Base-by-base conservation (phyloP, 257 asterid genomes). In the Cordia subcordata region DNA sequence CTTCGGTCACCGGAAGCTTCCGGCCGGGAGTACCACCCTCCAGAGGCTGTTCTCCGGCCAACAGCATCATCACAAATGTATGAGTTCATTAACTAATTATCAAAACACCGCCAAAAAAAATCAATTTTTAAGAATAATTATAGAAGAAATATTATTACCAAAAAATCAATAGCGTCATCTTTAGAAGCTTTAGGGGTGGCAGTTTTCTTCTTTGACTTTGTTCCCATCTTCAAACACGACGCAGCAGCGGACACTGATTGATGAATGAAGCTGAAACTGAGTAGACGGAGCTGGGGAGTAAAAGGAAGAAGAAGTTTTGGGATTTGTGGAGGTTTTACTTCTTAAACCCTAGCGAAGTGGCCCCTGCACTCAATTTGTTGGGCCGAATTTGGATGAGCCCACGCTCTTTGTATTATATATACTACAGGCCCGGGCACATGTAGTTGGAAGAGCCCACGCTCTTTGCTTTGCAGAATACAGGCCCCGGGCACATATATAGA, bases 1-100 rank as follows among this genome's bases (percentile, higher is more conserved):
- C 61, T 55, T 78, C 87, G 51, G 58, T 55, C 55, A 63, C 79
- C 5, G 82, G 85, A 27, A 73, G 61, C 61, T 69, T 58, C 81
- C 77, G 72, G 8, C 80, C 89, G 0, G 87, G 90, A 40, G 95
- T 95, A 17, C 97, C 97, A 17, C 97, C 97, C 62, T 66, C 93
- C 73, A 92, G 73, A 1, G 96, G 89, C 96, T 85, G 45, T 38
- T 33, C 33, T 38, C 61, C 54, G 52, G 11, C 58, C 11, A 38
- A 58, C 35, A 67, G 50, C n/a, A 23, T 50, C 18, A 51, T 22
- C 50, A 68, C 35, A 56, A 9, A 38, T 38, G 4, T 46, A 17
- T 13, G 9, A 63, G 37, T 15, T 58, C 37, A 32, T 50, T n/a
- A 33, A 10, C 18, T 49, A 10, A 8, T 46, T 13, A 39, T 8